Evolutionary conservation across 2,329 filamentous ascomycete genomes (phyloP), one percentile per base, ranked within the genome.

Genomic region (Penicillium rolfsii): DNA sequence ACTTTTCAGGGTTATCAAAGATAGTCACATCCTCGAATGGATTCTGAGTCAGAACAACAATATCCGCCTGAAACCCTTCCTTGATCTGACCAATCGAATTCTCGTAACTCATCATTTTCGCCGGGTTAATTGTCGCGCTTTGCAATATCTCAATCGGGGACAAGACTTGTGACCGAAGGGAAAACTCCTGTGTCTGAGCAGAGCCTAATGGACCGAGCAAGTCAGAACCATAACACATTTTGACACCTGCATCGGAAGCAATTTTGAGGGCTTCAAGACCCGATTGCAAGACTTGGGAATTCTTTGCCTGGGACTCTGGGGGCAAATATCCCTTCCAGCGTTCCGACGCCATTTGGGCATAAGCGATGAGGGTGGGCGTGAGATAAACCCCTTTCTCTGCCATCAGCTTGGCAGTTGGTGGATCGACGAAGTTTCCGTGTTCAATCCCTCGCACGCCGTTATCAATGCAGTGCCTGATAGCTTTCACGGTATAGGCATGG

Each of bases 371-470:
- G 0, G 83, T 85, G 2, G 84, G 84, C 0, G 83, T 85, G 16
- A 86, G 70, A 66, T 78, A 84, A 3, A 80, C 77, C 0, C 75
- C 76, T 52, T 76, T 79, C 62, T 79, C 74, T 0, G 80, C 83
- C 82, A 85, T 84, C 54, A 81, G 73, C 56, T 74, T 71, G 1
- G 84, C 81, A 11, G 80, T 82, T 6, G 77, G 72, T 7, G 69
- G 58, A 64, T 80, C 76, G 19, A 80, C 63, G 40, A 81, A 69
- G 57, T 80, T 81, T 4, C 79, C 79, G 56, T 81, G 84, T 64
- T 87, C 84, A 64, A 86, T 86, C 0, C 83, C 82, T n/a, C 67
- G 76, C 1, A 83, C 81, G 11, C 83, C 85, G 59, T 86, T 84
- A 14, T 81, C 77, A 8, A 87, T 74, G 3, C 82, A 82, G 62